Evolutionary conservation across 495 filamentous ascomycete species (phyloP).

Genomic region (Lasiosphaeria ovina): DNA sequence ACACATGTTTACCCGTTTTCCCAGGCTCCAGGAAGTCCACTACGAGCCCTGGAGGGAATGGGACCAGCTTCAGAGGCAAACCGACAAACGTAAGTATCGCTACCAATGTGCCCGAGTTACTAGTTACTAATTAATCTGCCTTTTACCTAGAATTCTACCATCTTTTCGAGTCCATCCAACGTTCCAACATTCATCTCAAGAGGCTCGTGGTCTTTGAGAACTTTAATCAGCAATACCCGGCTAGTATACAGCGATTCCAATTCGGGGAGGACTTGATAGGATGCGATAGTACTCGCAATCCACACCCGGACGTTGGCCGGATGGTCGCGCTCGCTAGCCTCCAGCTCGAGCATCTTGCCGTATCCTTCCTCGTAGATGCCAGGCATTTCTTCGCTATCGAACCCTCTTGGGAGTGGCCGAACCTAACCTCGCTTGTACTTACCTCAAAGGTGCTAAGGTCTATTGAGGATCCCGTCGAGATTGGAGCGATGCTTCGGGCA

Average conservation of each 20-base stretch:
- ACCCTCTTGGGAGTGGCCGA: conserved; percentile 37
- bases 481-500: conserved; percentile 28
- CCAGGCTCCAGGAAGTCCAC: conserved; percentile 34
- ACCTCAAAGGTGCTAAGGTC: conserved; percentile 33
- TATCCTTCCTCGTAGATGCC: conserved; percentile 38
- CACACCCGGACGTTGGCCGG: conserved; percentile 26
- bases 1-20: conserved; percentile 34
- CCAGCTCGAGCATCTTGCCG: conserved; percentile 36
- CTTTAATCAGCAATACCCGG: conserved; percentile 31
- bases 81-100: conserved; percentile 26
- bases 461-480: conserved; percentile 24
- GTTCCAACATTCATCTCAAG: conserved; percentile 25
- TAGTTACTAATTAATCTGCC: neutral
- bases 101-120: conserved; percentile 15
- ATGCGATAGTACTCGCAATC: conserved; percentile 27
- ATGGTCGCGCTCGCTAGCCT: conserved; percentile 31
- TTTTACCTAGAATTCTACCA: conserved; percentile 16
- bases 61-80: conserved; percentile 20
- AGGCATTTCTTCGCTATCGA: conserved; percentile 34
- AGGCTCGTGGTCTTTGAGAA: conserved; percentile 34
- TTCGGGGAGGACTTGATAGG: conserved; percentile 13
- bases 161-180: conserved; percentile 29
- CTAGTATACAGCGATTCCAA: conserved; percentile 22
- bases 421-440: conserved; percentile 33
- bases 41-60: conserved; percentile 38